Percentiles rank a stretch among this genome's conserved stretches.
phyloP scores from a whole-genome alignment of 2,329 filamentous ascomycete species.

The Aspergillus versicolor region DNA sequence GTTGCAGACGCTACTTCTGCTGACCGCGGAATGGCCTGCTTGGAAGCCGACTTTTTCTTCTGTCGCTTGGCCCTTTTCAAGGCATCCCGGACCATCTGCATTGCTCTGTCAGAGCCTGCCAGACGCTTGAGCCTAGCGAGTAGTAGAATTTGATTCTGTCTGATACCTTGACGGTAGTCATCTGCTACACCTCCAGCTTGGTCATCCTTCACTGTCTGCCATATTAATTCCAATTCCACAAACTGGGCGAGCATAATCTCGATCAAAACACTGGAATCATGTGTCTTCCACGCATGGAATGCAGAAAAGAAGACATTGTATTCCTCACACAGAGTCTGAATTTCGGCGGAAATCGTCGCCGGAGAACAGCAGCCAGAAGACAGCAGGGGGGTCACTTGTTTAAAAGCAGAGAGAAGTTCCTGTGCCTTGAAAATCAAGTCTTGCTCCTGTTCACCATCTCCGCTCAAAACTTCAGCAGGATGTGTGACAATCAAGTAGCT shows the following conservation, averaged over 20 bases:
- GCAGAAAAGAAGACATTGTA: constrained; percentile 61
- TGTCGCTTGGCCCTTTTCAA: constrained; percentile 59
- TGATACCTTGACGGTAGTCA: constrained; percentile 65
- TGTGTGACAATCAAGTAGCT: constrained; percentile 63
- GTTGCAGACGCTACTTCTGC: constrained; percentile 39
- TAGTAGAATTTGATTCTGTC: constrained; percentile 64
- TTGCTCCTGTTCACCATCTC: constrained; percentile 61
- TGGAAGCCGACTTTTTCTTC: constrained; percentile 51
- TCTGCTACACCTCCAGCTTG: constrained; percentile 60
- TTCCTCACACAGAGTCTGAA: constrained; percentile 53
- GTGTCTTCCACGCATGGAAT: constrained; percentile 65
- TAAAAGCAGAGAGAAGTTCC: constrained; percentile 58
- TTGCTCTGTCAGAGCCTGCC: constrained; percentile 60
- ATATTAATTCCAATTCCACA: constrained; percentile 64
- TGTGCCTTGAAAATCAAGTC: constrained; percentile 62
- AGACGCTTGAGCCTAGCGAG: constrained; percentile 62
- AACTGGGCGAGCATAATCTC: constrained; percentile 68
- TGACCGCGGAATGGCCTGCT: constrained; percentile 58
- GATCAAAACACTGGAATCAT: constrained; percentile 61
- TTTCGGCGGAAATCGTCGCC: constrained; percentile 46
- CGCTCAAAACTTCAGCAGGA: constrained; percentile 59
- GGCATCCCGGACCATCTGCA: constrained; percentile 59
- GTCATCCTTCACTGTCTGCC: constrained; percentile 66
- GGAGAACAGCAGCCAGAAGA: constrained; percentile 42
- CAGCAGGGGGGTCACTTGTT: constrained; percentile 52